Conservation (phyloP, 768 basidiomycete genomes). For the Leccinum olivaceopallidum region DNA sequence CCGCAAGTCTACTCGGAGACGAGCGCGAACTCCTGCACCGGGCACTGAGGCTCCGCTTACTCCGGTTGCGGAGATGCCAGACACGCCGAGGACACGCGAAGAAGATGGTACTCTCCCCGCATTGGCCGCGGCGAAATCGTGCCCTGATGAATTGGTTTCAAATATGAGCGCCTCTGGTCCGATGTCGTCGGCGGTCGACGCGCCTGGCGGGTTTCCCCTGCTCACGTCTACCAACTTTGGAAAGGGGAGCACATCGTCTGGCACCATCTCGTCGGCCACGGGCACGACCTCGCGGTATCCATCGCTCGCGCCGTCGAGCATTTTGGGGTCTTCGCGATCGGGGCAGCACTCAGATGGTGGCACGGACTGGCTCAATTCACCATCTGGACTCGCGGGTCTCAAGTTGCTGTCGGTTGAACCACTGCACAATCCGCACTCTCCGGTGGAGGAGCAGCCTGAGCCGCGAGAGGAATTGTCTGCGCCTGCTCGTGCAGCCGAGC, state of each 20-base stretch:
- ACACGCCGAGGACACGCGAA: background rate
- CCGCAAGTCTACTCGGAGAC: constrained; percentile 13
- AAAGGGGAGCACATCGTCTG: constrained; percentile 17
- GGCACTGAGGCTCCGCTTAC: constrained; percentile 9
- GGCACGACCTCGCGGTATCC: constrained; percentile 28
- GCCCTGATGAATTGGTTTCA: constrained; percentile 11
- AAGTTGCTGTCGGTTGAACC: constrained; percentile 12
- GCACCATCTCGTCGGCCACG: constrained; percentile 19
- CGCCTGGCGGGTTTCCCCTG: constrained; percentile 12
- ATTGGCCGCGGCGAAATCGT: constrained; percentile 9
- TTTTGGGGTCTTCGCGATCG: constrained; percentile 7
- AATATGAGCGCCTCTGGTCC: constrained; percentile 13
- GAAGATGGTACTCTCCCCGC: background rate
- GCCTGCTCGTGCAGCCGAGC: background rate
- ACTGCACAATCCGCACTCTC: constrained; percentile 25
- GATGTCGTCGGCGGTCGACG: constrained; percentile 8
- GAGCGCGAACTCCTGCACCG: background rate
- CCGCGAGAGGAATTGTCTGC: background rate
- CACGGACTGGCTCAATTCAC: constrained; percentile 28
- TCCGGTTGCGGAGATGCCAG: constrained; percentile 23
- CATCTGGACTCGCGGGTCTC: constrained; percentile 26
- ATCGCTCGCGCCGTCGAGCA: constrained; percentile 26
- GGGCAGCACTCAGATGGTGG: constrained; percentile 13
- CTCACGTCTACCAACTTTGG: constrained; percentile 32
- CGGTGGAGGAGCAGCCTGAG: constrained; percentile 14